Evolutionary conservation across 257 asterid species (phyloP), one percentile per base, ranked within the genome.

Genomic region (Capsicum chinense): DNA sequence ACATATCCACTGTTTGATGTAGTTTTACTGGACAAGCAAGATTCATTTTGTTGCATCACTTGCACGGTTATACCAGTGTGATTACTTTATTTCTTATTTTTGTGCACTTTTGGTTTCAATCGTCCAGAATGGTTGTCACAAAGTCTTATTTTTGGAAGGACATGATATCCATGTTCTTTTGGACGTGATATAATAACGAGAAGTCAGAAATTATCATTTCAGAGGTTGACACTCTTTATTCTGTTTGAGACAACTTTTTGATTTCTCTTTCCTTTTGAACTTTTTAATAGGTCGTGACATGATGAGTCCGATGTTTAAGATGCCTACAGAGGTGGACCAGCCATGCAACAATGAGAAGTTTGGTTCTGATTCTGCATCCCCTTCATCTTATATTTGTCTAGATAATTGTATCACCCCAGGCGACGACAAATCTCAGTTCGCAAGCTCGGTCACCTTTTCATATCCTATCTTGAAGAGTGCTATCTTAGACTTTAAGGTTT

Each of bases 391-490:
- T 80, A 79, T 68, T 86, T 66, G 63, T 47, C 35, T 84, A 79
- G 62, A 70, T 68, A 17, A 83, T 79, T 33, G 39, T 12, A 60
- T 39, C 62, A 78, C 73, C 68, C 73, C 80, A 39, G 67, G 71
- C 73, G 86, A 86, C 60, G 83, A 70, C 68, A 82, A 90, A 79
- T 54, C 69, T 70, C 85, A 87, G 71, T 58, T 62, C 21, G 35
- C 87, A 80, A 85, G 47, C 68, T 78, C 63, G 50, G 52, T 79
- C 44, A 67, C 86, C 62, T 58, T 85, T 42, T 85, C 85, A 56
- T 85, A 73, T 71, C 89, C 89, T 42, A 57, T 84, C 4, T 56
- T 87, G 80, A 87, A 81, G 88, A 89, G 89, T 85, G 88, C 89
- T 47, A 70, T 87, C 42, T 35, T 35, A 35, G 85, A 87, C 88